A percentile compares a stretch with the other conserved stretches of the same genome.
These are phyloP conservation scores for Solanum chmielewskii DNA, from an alignment of 257 asterid genomes.

Conservation along the genomic window DNA sequence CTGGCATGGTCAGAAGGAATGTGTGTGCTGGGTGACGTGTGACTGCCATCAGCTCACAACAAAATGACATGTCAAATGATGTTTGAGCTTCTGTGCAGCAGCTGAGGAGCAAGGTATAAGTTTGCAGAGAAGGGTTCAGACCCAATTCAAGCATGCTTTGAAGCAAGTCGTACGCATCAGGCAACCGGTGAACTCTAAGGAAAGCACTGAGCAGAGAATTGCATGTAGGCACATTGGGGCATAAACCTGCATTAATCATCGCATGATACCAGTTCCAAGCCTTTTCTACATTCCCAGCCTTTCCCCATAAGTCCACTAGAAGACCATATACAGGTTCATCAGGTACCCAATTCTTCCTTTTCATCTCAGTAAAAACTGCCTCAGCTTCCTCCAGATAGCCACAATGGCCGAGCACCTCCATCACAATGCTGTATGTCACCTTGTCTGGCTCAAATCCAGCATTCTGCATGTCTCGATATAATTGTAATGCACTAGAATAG, in stretches of 20 bases:
- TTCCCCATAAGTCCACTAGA: slow-evolving; percentile 90
- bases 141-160: slow-evolving; percentile 72
- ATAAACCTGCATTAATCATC: slow-evolving; percentile 68
- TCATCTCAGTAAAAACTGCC: slow-evolving; percentile 80
- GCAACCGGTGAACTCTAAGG: slow-evolving; percentile 76
- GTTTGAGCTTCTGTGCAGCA: slow-evolving; percentile 86
- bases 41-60: slow-evolving; percentile 68
- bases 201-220: slow-evolving; percentile 89
- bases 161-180: slow-evolving; percentile 73
- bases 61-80: slow-evolving; percentile 56
- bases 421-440: slow-evolving; percentile 87
- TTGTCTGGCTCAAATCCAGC: slow-evolving; percentile 94
- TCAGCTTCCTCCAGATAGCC: slow-evolving; percentile 91
- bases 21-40: slow-evolving; percentile 83
- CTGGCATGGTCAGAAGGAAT: slow-evolving; percentile 73
- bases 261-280: slow-evolving; percentile 88
- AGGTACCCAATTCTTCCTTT: slow-evolving; percentile 84
- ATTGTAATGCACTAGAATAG: slow-evolving; percentile 64
- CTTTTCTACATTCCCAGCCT: slow-evolving; percentile 76
- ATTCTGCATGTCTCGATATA: slow-evolving; percentile 81
- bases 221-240: slow-evolving; percentile 94
- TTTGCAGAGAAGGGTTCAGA: slow-evolving; percentile 68
- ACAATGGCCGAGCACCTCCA: slow-evolving; percentile 98
- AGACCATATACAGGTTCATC: slow-evolving; percentile 97
- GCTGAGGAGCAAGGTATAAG: slow-evolving; percentile 86